phyloP scores from a whole-genome alignment of 2,329 filamentous ascomycete species.

The Venturia pyrina region DNA sequence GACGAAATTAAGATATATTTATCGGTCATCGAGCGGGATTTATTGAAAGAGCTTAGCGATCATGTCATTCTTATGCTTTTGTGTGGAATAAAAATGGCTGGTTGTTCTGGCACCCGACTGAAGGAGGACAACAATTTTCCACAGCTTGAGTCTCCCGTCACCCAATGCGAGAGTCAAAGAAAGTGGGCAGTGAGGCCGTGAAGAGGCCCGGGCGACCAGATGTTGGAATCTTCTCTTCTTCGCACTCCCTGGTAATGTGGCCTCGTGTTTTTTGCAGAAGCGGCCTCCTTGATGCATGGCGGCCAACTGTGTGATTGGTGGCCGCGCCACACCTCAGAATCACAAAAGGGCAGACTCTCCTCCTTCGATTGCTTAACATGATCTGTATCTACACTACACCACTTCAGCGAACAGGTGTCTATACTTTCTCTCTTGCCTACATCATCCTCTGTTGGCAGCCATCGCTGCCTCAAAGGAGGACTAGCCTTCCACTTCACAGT shows the following conservation, averaged over 20 bases:
- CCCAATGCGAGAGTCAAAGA: no score
- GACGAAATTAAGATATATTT: neutral
- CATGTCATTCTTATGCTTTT: neutral
- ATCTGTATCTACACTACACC: no score
- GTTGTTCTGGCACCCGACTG: neutral
- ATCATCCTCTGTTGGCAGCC: no score
- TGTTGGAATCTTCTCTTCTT: neutral
- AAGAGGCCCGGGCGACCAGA: neutral
- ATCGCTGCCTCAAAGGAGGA: no score
- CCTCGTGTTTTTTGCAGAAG: neutral
- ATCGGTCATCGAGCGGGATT: neutral
- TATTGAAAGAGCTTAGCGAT: slow-evolving; percentile 3
- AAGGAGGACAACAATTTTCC: no score
- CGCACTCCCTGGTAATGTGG: neutral
- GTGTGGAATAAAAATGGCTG: neutral
- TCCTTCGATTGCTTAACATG: neutral
- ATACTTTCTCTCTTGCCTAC: no score
- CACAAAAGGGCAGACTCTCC: neutral
- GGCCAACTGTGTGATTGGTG: neutral
- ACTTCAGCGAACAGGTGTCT: no score
- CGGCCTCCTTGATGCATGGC: neutral
- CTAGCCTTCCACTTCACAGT: no score
- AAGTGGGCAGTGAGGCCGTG: no score
- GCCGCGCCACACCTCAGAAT: neutral
- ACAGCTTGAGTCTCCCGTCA: no score